A percentile compares a stretch with the other conserved stretches of the same genome.
These are phyloP conservation scores for Xylaria sp. DNA, from an alignment of 2,329 filamentous ascomycete species.

Conservation along the genomic window DNA sequence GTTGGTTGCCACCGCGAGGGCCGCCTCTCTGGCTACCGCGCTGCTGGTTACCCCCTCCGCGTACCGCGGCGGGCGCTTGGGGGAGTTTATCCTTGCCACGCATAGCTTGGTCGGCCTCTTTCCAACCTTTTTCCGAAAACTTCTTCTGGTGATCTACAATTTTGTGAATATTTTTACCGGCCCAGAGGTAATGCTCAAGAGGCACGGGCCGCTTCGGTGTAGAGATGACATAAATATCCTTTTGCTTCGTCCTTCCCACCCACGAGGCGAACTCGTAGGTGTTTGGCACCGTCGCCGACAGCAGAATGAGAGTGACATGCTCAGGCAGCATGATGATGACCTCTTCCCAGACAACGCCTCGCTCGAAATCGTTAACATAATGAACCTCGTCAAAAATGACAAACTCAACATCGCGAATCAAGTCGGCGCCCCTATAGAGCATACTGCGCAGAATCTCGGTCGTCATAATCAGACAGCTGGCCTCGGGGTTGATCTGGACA, in stretches of 20 bases:
- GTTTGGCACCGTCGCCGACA: constrained; percentile 96
- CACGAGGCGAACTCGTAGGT: constrained; percentile 98
- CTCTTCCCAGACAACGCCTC: constrained; percentile 98
- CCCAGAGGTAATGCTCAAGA: constrained; percentile 95
- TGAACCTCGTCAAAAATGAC: constrained; percentile 99
- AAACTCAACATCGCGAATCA: constrained; percentile 97
- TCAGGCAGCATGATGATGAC: constrained; percentile 99
- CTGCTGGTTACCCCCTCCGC: constrained; percentile 55
- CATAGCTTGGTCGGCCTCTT: constrained; percentile 83
- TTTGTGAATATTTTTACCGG: constrained; percentile 88
- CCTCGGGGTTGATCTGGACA: constrained; percentile 96
- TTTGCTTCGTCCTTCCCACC: constrained; percentile 97
- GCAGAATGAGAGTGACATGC: constrained; percentile 91
- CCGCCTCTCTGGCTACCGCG: constrained; percentile 58
- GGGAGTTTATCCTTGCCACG: constrained; percentile 77
- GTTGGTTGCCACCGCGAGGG: constrained; percentile 52
- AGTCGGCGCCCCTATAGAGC: constrained; percentile 93
- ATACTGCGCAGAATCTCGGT: constrained; percentile 98
- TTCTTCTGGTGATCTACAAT: constrained; percentile 93
- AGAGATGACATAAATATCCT: constrained; percentile 98
- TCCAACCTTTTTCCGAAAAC: constrained; percentile 93
- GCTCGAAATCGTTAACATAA: constrained; percentile 95
- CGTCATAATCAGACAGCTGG: constrained; percentile 98
- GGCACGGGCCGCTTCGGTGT: constrained; percentile 95
- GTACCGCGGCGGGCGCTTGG: constrained; percentile 45